Conservation (phyloP, 2,329 filamentous ascomycete species). For the Knoxdaviesia proteae region DNA sequence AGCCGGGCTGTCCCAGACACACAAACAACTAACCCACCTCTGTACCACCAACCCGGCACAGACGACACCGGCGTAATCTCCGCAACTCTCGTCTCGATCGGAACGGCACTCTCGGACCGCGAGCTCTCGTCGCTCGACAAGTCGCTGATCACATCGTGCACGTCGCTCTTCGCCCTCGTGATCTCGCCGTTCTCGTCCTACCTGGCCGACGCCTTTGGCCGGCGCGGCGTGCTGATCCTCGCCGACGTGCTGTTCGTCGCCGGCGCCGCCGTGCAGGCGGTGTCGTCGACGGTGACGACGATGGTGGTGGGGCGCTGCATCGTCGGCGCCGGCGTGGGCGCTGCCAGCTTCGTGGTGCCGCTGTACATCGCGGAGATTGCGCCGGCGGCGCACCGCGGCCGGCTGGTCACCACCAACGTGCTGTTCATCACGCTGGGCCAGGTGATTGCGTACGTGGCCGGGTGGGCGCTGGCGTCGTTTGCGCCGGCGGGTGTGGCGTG, state of each 20-base stretch:
- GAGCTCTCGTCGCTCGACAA: slow-evolving; percentile 42
- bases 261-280: slow-evolving; percentile 46
- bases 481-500: slow-evolving; percentile 39
- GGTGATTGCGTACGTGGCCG: slow-evolving; percentile 69
- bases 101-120: slow-evolving; percentile 33
- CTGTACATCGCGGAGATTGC: slow-evolving; percentile 77
- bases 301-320: slow-evolving; percentile 52
- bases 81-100: slow-evolving; percentile 44
- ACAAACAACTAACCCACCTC: slow-evolving; percentile 1
- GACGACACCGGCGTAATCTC: slow-evolving; percentile 51
- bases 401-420: slow-evolving; percentile 62
- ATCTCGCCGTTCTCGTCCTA: slow-evolving; percentile 42
- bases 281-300: slow-evolving; percentile 29
- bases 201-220: slow-evolving; percentile 40
- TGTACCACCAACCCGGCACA: slow-evolving; percentile 9
- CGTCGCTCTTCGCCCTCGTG: slow-evolving; percentile 43
- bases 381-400: slow-evolving; percentile 53
- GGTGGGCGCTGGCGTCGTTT: slow-evolving; percentile 49
- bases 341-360: slow-evolving; percentile 64
- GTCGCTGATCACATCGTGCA: slow-evolving; percentile 50
- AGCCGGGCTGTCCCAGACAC: neutral
- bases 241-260: slow-evolving; percentile 47
- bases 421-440: slow-evolving; percentile 77
- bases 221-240: slow-evolving; percentile 39
- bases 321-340: slow-evolving; percentile 53